A percentile compares a stretch with the other conserved stretches of the same genome.
These are phyloP conservation scores for Ogataea kodamae DNA, from an alignment of 805 yeast genomes.

Conservation along the genomic window DNA sequence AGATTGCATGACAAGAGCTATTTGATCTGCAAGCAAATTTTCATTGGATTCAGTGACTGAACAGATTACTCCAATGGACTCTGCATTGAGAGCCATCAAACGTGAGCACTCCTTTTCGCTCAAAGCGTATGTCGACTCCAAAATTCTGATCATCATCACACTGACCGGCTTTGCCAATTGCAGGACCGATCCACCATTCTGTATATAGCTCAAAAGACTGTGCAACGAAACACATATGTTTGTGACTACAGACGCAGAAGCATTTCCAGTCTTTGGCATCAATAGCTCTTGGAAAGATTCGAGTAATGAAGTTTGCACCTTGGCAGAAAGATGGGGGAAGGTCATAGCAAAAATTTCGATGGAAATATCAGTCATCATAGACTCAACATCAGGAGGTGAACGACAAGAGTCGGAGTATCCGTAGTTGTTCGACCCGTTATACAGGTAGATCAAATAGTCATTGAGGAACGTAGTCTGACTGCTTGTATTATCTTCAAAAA, in stretches of 20 bases:
- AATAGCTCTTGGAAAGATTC: constrained; percentile 68
- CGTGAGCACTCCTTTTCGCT: constrained; percentile 20
- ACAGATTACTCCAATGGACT: constrained; percentile 31
- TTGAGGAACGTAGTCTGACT: constrained; percentile 37
- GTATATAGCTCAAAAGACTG: constrained; percentile 39
- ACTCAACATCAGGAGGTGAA: constrained; percentile 42
- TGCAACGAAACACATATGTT: constrained; percentile 66
- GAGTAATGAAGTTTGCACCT: constrained; percentile 83
- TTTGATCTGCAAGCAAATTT: constrained; percentile 35
- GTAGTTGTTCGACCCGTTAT: constrained; percentile 22
- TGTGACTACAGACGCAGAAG: constrained; percentile 30
- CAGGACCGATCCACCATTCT: constrained; percentile 17
- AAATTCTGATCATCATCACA: constrained; percentile 27
- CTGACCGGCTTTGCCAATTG: constrained; percentile 23
- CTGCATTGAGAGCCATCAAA: constrained; percentile 27
- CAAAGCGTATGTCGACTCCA: constrained; percentile 24
- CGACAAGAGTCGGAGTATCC: constrained; percentile 36
- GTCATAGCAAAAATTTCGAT: constrained; percentile 70
- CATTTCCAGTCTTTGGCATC: constrained; percentile 36
- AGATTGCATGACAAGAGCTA: constrained; percentile 55
- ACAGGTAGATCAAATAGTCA: constrained; percentile 38
- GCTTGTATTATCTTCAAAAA: constrained; percentile 33
- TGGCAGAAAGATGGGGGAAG: constrained; percentile 67
- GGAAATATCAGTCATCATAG: constrained; percentile 68
- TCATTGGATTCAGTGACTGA: constrained; percentile 26